Conservation (phyloP, 768 basidiomycete species). For the Pleurotus cornucopiae region DNA sequence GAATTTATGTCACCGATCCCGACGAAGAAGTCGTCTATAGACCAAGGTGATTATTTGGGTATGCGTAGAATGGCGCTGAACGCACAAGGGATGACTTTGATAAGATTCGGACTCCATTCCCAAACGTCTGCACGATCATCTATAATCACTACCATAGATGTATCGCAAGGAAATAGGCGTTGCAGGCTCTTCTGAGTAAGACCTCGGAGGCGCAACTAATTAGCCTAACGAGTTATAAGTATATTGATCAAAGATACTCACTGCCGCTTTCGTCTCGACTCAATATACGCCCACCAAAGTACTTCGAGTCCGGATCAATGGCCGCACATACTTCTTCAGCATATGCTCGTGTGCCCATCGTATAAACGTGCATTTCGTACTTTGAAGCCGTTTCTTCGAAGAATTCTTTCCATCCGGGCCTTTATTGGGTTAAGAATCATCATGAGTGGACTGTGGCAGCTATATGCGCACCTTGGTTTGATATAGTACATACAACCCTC, state of each 20-base stretch:
- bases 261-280: slow-evolving; percentile 97
- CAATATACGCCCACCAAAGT: slow-evolving; percentile 85
- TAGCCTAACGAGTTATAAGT: background rate
- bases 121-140: slow-evolving; percentile 98
- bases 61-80: slow-evolving; percentile 8
- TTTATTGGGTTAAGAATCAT: slow-evolving; percentile 17
- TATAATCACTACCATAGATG: slow-evolving; percentile 98
- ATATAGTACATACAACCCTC: slow-evolving; percentile 96
- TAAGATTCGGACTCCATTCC: slow-evolving; percentile 95
- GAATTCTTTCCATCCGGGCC: slow-evolving; percentile 85
- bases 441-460: slow-evolving; percentile 10
- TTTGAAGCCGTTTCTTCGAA: slow-evolving; percentile 64
- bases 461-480: slow-evolving; percentile 77
- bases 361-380: slow-evolving; percentile 99
- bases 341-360: slow-evolving; percentile 97
- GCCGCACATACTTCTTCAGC: slow-evolving; percentile 93
- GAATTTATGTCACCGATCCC: slow-evolving; percentile 99
- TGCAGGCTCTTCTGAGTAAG: slow-evolving; percentile 89
- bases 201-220: slow-evolving; percentile 40
- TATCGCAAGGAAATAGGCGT: slow-evolving; percentile 93
- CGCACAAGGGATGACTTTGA: slow-evolving; percentile 95
- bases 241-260: slow-evolving; percentile 35
- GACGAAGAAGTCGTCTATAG: slow-evolving; percentile 91
- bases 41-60: slow-evolving; percentile 10
- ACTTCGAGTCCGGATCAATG: slow-evolving; percentile 82